phyloP scores from a whole-genome alignment of 2,329 filamentous ascomycete genomes.

The Metarhizium guizhouense region DNA sequence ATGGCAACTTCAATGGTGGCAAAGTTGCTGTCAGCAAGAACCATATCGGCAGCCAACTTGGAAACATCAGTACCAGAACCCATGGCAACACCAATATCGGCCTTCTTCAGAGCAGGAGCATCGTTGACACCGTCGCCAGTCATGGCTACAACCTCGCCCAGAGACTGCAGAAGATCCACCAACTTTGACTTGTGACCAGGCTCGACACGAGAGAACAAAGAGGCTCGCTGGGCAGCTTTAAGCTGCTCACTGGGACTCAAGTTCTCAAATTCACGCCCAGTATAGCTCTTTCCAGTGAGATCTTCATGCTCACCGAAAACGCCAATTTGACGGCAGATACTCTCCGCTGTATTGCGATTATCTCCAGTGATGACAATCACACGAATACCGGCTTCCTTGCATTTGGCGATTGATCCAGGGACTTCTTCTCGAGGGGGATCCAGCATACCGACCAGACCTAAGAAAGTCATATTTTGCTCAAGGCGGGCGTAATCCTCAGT shows the following conservation, averaged over 20 bases:
- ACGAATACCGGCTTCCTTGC: slow-evolving; percentile 86
- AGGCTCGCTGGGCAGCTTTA: slow-evolving; percentile 74
- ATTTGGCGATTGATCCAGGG: slow-evolving; percentile 74
- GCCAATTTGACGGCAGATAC: slow-evolving; percentile 94
- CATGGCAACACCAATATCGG: slow-evolving; percentile 98
- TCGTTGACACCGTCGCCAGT: slow-evolving; percentile 98
- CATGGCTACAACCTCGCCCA: slow-evolving; percentile 96
- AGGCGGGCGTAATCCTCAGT: slow-evolving; percentile 76
- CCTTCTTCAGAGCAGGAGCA: slow-evolving; percentile 94
- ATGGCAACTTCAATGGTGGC: slow-evolving; percentile 94
- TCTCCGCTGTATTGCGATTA: slow-evolving; percentile 95
- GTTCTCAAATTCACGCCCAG: slow-evolving; percentile 87
- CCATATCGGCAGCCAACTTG: slow-evolving; percentile 96
- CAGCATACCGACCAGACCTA: slow-evolving; percentile 92
- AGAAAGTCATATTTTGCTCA: slow-evolving; percentile 88
- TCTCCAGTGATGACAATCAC: slow-evolving; percentile 98
- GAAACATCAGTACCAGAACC: slow-evolving; percentile 95
- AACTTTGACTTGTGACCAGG: slow-evolving; percentile 96
- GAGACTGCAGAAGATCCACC: slow-evolving; percentile 87
- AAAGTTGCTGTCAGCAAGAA: slow-evolving; percentile 97
- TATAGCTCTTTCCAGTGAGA: slow-evolving; percentile 85
- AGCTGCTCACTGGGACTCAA: slow-evolving; percentile 72
- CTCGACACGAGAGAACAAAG: slow-evolving; percentile 92
- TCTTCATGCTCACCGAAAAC: slow-evolving; percentile 79
- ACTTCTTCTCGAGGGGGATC: slow-evolving; percentile 95